Evolutionary conservation across 169 alveolate species (phyloP), one percentile per base, ranked within the genome.

Genomic region (Perkinsus marinus): DNA sequence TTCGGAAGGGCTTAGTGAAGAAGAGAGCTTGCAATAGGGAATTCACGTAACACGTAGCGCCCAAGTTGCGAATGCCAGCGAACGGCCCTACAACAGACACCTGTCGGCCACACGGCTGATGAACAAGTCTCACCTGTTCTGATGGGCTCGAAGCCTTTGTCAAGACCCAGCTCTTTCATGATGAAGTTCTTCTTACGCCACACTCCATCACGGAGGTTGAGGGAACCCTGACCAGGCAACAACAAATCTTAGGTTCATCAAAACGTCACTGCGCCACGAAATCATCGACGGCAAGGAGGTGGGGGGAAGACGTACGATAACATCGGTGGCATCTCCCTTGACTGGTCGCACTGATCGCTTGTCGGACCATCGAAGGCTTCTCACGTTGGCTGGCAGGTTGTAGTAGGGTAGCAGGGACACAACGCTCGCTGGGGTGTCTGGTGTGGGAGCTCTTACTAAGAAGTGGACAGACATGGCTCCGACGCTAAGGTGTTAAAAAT

Each of bases 31-130:
- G 96, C 68, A 97, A 91, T 5, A 96, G 92, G 39, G 98, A 96
- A 92, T 96, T 97, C 98, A 97, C 96, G 91, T 97, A 97, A 94
- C 99, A 97, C 10, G 97, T 96, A 90, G 97, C 96, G 0, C 98
- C 98, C 26, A 96, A 93, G 90, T 96, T 96, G 46, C 96, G 95
- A 13, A 96, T 39, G 7, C 98, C 98, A 30, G 96, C 98, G 90
- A 19, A 57, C 9, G 79, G 79, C 5, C 79, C 79, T 57, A 16
- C 79, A 57, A 16, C 7, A 30, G 22, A 16, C 30, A 16, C 36
- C 26, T 13, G 26, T 26, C 79, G 34, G 34, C 9, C 0, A 57
- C 37, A 57, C 36, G 34, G 22, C 68, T 13, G 7, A 57, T 13
- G 34, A 13, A 30, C 36, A 13, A 57, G 79, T 5, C 79, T 26